phyloP scores from a whole-genome alignment of 257 asterid genomes.

The Lantana camara region DNA sequence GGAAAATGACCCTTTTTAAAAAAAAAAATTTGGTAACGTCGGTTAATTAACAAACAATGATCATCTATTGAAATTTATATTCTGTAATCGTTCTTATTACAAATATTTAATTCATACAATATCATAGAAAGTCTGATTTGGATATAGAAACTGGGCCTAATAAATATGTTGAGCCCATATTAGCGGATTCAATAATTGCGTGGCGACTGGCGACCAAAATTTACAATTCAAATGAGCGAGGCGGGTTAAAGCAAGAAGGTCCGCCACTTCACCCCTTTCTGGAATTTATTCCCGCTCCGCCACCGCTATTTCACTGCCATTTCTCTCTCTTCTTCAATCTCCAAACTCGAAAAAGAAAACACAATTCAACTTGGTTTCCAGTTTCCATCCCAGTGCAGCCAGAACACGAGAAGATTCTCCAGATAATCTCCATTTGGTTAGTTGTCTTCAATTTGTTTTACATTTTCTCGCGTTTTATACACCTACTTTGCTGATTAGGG shows the following conservation, averaged over 20 bases:
- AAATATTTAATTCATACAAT: too few species aligned
- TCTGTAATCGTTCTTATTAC: too few species aligned
- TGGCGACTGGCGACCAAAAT: constrained; percentile 18
- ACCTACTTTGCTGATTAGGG: not conserved
- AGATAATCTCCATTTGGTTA: constrained; percentile 8
- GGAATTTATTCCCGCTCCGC: constrained; percentile 24
- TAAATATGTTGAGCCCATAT: too few species aligned
- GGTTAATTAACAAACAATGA: too few species aligned
- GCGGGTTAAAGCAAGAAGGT: not conserved
- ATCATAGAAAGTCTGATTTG: too few species aligned
- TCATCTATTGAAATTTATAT: too few species aligned
- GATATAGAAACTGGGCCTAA: too few species aligned
- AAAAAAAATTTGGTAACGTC: too few species aligned
- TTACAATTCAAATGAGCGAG: not conserved
- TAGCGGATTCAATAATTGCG: too few species aligned
- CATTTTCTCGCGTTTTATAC: not conserved
- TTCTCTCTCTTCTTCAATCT: not conserved
- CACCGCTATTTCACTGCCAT: constrained; percentile 2
- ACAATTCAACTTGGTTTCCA: not conserved
- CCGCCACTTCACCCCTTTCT: not conserved
- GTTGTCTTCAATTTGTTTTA: not conserved
- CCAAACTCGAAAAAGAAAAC: not conserved
- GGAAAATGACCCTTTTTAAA: too few species aligned
- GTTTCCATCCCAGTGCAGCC: not conserved
- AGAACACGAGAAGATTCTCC: not conserved